Base-by-base conservation (phyloP, 805 yeast species). In the Candida ulmi region DNA sequence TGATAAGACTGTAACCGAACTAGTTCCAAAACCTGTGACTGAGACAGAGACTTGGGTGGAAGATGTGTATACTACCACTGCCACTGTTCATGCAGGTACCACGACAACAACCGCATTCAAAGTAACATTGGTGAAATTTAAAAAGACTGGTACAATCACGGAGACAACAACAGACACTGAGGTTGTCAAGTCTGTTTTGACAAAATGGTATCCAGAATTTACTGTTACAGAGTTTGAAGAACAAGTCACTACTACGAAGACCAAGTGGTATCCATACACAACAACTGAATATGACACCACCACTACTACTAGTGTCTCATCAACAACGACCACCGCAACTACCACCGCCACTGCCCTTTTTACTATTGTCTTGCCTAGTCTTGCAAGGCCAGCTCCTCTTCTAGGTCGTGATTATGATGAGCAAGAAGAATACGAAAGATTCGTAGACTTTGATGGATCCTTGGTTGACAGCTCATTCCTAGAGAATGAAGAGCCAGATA, bases 1-100 rank as follows among this genome's bases (percentile, higher is more conserved):
- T 11, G 51, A 51, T 31, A 37, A 46, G 17, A 61, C 64, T 5
- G 43, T 53, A 2, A 57, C 62, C 0, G 56, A 50, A 8, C 39
- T 51, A 5, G 52, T 40, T 5, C 50, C 55, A 0, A 37, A 42
- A 4, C 36, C 40, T 17, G 45, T 41, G 5, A 46, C 50, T 24
- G 43, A 48, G n/a, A 46, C 51, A 8, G 48, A 48, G 11, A 44
- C 49, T 6, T 33, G 41, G 37, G 40, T 27, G 19, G 48, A 43
- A 11, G 32, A 32, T 7, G 26, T 29, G 8, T 19, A 38, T 2
- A 43, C 51, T 6, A 29, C 36, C 4, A 43, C 53, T 3, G 17
- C 29, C 4, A 50, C 47, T 1, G 37, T 38, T 11, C 48, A 35
- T 29, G 29, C 44, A 3, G 48, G 45, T 5, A 50, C 51, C 2